Evolutionary conservation across 2,329 filamentous ascomycete genomes (phyloP).

Genomic region (Claviceps humidiphila): DNA sequence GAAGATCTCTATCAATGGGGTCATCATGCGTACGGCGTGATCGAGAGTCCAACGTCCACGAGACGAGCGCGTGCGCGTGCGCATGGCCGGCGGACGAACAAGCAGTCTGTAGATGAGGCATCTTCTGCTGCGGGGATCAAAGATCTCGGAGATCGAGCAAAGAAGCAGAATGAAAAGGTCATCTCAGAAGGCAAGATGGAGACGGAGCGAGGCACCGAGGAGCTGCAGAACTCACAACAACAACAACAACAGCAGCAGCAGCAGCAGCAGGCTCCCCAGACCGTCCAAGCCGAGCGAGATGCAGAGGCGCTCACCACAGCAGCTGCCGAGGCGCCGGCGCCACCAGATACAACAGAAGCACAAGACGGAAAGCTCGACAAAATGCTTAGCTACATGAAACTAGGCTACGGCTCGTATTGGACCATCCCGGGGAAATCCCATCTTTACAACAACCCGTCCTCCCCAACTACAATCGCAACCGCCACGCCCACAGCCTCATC

Average conservation of each 20-base stretch:
- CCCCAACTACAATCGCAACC: constrained; percentile 4
- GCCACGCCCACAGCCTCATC: constrained; percentile 5
- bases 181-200: background rate
- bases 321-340: background rate
- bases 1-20: constrained; percentile 79
- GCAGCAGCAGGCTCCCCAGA: background rate
- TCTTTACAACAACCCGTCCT: constrained; percentile 8
- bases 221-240: background rate
- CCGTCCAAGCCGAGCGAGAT: background rate
- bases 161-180: background rate
- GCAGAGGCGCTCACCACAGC: background rate
- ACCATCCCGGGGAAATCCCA: constrained; percentile 23
- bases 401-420: constrained; percentile 58
- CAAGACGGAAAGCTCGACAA: constrained; percentile 35
- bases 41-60: constrained; percentile 60
- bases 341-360: background rate
- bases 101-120: constrained; percentile 3
- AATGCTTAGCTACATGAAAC: constrained; percentile 50
- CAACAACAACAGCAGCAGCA: too few relatives aligned
- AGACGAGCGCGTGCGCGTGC: constrained; percentile 32
- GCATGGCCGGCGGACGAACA: constrained; percentile 18
- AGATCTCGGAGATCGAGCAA: background rate
- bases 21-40: constrained; percentile 70
- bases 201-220: background rate
- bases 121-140: background rate